These are phyloP conservation scores for Aspergillus incahuasiensis DNA, from an alignment of 495 filamentous ascomycete species.

Conservation along the genomic window DNA sequence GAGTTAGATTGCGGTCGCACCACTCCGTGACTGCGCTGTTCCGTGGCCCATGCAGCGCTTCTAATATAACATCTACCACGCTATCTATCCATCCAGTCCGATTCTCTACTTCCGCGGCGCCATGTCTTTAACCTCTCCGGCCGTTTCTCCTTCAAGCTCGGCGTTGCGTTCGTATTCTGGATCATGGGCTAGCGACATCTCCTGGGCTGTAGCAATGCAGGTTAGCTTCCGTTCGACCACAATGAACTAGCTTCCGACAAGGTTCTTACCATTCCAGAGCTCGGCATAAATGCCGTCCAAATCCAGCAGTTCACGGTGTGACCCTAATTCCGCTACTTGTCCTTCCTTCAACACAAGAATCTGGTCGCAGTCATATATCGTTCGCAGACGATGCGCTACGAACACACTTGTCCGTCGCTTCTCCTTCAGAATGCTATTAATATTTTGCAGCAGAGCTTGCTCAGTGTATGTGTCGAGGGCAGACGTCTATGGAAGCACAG, in stretches of 20 bases:
- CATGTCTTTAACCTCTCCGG: slow-evolving; percentile 14
- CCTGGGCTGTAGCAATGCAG: slow-evolving; percentile 36
- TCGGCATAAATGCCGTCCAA: slow-evolving; percentile 77
- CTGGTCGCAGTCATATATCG: slow-evolving; percentile 89
- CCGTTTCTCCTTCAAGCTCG: slow-evolving; percentile 18
- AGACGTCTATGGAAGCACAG: slow-evolving; percentile 54
- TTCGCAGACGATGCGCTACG: slow-evolving; percentile 85
- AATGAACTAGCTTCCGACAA: background rate
- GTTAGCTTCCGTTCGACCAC: slow-evolving; percentile 9
- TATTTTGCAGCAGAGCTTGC: slow-evolving; percentile 84
- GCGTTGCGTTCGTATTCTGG: slow-evolving; percentile 24
- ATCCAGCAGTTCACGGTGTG: slow-evolving; percentile 78
- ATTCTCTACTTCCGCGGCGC: slow-evolving; percentile 11
- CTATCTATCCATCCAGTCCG: background rate
- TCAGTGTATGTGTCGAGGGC: slow-evolving; percentile 96
- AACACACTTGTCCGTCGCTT: slow-evolving; percentile 89
- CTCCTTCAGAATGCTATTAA: slow-evolving; percentile 88
- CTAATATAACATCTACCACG: background rate
- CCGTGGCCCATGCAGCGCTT: background rate
- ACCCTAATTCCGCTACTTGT: slow-evolving; percentile 76
- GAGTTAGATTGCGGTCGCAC: background rate
- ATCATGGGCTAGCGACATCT: slow-evolving; percentile 38
- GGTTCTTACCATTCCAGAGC: slow-evolving; percentile 76
- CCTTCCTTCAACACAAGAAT: slow-evolving; percentile 91
- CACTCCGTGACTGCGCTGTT: background rate